Percentiles rank a stretch among this genome's conserved stretches.
Conservation (phyloP, 345 rosid genomes). For the Hypericum androsaemum region DNA sequence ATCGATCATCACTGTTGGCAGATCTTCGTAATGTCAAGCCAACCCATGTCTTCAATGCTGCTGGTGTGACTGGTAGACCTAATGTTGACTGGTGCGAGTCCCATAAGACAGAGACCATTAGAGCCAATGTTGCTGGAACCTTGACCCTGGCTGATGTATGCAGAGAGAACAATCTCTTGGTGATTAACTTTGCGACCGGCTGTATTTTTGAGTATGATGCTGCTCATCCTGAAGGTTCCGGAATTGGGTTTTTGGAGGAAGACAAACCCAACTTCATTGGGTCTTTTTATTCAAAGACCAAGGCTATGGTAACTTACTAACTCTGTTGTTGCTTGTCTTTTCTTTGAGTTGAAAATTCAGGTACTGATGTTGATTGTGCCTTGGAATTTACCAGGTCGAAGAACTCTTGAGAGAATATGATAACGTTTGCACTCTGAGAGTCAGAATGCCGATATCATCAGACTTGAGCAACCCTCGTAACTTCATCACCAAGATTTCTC, state of each 20-base stretch:
- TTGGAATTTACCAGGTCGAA: conserved; percentile 10
- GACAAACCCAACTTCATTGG: conserved; percentile 14
- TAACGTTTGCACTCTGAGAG: conserved; percentile 16
- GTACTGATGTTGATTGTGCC: neutral
- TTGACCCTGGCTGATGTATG: conserved; percentile 13
- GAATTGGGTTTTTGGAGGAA: conserved; percentile 14
- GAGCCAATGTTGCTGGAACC: conserved; percentile 13
- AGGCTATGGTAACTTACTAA: conserved; percentile 11
- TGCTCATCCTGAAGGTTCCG: conserved; percentile 13
- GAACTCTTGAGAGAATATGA: conserved; percentile 16
- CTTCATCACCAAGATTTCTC: conserved; percentile 13
- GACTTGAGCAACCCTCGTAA: conserved; percentile 14
- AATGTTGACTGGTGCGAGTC: conserved; percentile 19
- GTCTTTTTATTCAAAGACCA: conserved; percentile 17
- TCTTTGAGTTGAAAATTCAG: neutral
- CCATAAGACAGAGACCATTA: conserved; percentile 14
- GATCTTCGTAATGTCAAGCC: conserved; percentile 14
- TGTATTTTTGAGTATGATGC: conserved; percentile 13
- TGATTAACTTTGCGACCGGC: conserved; percentile 14
- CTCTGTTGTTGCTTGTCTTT: neutral
- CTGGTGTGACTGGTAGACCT: conserved; percentile 18
- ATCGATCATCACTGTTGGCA: conserved; percentile 9
- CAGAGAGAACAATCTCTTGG: conserved; percentile 10
- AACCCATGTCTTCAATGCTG: conserved; percentile 18
- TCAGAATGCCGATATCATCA: conserved; percentile 19